Conservation (phyloP, 768 basidiomycete genomes). For the Pleurotus djamor region DNA sequence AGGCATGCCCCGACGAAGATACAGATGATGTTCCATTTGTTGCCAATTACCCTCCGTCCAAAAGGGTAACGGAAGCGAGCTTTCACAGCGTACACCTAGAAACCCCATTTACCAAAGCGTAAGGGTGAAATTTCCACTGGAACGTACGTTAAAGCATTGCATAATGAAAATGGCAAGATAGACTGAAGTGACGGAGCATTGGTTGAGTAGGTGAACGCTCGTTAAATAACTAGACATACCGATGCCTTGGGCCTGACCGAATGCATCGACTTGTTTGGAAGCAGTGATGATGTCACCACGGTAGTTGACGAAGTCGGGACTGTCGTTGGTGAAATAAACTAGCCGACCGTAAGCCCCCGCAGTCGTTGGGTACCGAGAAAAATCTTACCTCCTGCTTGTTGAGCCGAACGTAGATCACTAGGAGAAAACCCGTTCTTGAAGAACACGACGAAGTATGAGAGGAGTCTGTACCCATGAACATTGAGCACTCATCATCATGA, state of each 20-base stretch:
- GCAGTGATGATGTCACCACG: slow-evolving; percentile 45
- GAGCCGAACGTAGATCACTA: slow-evolving; percentile 48
- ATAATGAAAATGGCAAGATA: slow-evolving; percentile 68
- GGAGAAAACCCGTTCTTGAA: slow-evolving; percentile 62
- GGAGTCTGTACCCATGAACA: slow-evolving; percentile 31
- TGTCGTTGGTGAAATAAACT: slow-evolving; percentile 47
- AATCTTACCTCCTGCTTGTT: slow-evolving; percentile 28
- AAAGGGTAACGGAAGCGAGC: slow-evolving; percentile 65
- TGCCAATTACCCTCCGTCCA: slow-evolving; percentile 50
- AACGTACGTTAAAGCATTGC: slow-evolving; percentile 64
- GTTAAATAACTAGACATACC: slow-evolving; percentile 23
- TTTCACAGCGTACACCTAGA: slow-evolving; percentile 64
- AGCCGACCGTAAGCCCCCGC: neutral
- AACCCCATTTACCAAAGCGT: neutral
- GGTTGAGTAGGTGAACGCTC: neutral
- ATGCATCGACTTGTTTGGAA: slow-evolving; percentile 51
- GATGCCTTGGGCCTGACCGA: slow-evolving; percentile 62
- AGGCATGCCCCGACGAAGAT: slow-evolving; percentile 60
- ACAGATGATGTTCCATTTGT: slow-evolving; percentile 64
- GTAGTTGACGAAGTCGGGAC: slow-evolving; percentile 54
- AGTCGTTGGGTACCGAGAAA: neutral
- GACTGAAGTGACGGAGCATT: slow-evolving; percentile 22
- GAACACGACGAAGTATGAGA: slow-evolving; percentile 68
- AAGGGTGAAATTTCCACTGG: neutral
- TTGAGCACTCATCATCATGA: neutral